Evolutionary conservation across 2,329 filamentous ascomycete species (phyloP).

Genomic region (Alternaria brassicae): DNA sequence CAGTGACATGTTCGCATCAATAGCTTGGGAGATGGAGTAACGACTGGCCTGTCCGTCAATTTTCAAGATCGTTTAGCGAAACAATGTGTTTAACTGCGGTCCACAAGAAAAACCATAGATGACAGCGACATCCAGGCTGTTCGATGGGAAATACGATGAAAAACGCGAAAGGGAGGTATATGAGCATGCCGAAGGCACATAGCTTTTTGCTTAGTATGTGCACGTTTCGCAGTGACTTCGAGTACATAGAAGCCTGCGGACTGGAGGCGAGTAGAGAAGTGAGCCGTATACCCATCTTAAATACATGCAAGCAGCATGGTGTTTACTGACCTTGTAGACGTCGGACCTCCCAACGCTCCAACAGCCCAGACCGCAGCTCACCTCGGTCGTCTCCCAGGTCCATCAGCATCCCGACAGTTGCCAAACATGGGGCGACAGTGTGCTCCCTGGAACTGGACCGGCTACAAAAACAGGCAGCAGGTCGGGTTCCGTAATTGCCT

Average conservation of each 20-base stretch:
- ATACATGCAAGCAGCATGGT: not conserved
- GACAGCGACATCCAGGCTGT: not conserved
- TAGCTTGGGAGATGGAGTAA: too few species aligned
- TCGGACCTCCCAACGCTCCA: not conserved
- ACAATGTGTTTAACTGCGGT: not conserved
- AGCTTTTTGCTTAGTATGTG: too few species aligned
- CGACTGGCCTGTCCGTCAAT: too few species aligned
- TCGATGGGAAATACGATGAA: not conserved
- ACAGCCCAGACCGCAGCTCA: not conserved
- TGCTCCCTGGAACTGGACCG: not conserved
- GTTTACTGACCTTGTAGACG: not conserved
- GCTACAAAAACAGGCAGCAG: not conserved
- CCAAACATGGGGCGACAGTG: not conserved
- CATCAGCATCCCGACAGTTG: not conserved
- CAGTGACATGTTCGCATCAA: too few species aligned
- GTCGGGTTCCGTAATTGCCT: not conserved
- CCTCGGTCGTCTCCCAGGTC: not conserved
- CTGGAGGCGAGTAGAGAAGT: too few species aligned
- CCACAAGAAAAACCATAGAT: not conserved
- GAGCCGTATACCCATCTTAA: not conserved
- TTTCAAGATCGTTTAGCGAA: not conserved
- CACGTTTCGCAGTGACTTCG: not conserved
- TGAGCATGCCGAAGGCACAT: not conserved
- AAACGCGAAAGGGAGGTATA: not conserved
- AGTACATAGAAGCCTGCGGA: not conserved